These are phyloP conservation scores for Trametes elegans DNA, from an alignment of 768 basidiomycete genomes.

Conservation along the genomic window DNA sequence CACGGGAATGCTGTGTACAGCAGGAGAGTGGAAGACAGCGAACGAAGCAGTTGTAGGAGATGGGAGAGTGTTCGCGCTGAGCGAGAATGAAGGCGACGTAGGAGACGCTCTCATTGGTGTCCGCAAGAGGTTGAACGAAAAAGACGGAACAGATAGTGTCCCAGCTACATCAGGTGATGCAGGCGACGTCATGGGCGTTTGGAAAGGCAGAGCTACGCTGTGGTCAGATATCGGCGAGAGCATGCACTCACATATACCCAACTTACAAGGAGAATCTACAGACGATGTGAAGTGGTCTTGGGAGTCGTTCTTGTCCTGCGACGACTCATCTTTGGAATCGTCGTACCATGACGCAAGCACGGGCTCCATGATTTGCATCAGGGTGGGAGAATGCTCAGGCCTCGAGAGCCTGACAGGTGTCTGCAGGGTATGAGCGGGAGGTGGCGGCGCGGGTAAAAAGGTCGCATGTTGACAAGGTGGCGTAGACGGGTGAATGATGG, in stretches of 20 bases:
- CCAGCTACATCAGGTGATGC: background rate
- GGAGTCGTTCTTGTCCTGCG: too few species aligned
- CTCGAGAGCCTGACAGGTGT: background rate
- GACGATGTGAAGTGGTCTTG: background rate
- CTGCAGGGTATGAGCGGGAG: background rate
- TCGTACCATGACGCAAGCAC: slow-evolving; percentile 22
- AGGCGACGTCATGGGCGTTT: slow-evolving; percentile 21
- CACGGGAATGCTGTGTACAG: slow-evolving; percentile 5
- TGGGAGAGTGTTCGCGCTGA: background rate
- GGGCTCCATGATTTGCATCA: slow-evolving; percentile 27
- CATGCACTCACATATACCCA: too few species aligned
- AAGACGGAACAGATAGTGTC: background rate
- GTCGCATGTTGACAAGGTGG: slow-evolving; percentile 14
- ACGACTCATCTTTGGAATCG: background rate
- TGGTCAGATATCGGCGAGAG: background rate
- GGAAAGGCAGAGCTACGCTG: slow-evolving; percentile 9
- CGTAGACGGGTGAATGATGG: slow-evolving; percentile 21
- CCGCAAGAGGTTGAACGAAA: slow-evolving; percentile 7
- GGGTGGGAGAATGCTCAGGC: slow-evolving; percentile 16
- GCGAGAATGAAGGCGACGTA: slow-evolving; percentile 2
- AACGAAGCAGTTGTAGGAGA: slow-evolving; percentile 8
- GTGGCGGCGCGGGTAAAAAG: background rate
- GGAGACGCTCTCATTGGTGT: slow-evolving; percentile 9
- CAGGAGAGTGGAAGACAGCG: slow-evolving; percentile 12
- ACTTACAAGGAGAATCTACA: background rate